Percentiles rank a stretch among this genome's conserved stretches.
These are phyloP conservation scores for Carex sylvatica DNA, from an alignment of 202 grass and related monocot species.

Conservation along the genomic window DNA sequence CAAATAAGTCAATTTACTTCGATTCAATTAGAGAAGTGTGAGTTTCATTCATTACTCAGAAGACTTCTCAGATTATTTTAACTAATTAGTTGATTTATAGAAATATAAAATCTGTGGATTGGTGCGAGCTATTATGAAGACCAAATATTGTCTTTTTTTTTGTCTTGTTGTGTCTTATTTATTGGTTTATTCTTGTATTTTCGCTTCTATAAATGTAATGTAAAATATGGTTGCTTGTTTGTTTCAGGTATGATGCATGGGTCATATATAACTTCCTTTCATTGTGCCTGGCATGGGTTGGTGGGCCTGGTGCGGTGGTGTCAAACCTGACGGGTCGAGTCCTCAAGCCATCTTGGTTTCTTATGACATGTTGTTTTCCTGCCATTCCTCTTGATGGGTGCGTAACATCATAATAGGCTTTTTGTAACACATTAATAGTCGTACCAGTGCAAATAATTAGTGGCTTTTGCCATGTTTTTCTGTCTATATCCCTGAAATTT, in stretches of 20 bases:
- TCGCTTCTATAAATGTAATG: constrained; percentile 3
- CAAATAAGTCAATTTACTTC: constrained; percentile 68
- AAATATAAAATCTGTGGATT: not conserved
- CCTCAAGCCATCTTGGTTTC: constrained; percentile 78
- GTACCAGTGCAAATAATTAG: not conserved
- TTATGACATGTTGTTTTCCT: constrained; percentile 97
- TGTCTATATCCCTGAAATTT: not conserved
- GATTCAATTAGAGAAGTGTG: constrained; percentile 89
- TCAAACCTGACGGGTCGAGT: constrained; percentile 72
- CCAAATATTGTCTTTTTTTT: not conserved
- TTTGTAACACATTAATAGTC: not conserved
- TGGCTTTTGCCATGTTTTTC: not conserved
- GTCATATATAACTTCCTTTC: constrained; percentile 98
- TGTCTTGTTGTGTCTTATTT: not conserved
- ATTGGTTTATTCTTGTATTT: not conserved
- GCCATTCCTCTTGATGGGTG: constrained; percentile 95
- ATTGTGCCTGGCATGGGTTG: constrained; percentile 93
- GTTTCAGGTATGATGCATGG: constrained; percentile 97
- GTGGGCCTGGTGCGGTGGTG: constrained; percentile 88
- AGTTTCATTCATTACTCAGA: constrained; percentile 28
- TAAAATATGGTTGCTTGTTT: constrained; percentile 28
- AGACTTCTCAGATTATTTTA: not conserved
- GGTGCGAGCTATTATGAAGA: not conserved
- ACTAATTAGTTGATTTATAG: not conserved
- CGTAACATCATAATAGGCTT: constrained; percentile 13